phyloP scores from a whole-genome alignment of 495 filamentous ascomycete genomes.

The Pyrenula massariospora region DNA sequence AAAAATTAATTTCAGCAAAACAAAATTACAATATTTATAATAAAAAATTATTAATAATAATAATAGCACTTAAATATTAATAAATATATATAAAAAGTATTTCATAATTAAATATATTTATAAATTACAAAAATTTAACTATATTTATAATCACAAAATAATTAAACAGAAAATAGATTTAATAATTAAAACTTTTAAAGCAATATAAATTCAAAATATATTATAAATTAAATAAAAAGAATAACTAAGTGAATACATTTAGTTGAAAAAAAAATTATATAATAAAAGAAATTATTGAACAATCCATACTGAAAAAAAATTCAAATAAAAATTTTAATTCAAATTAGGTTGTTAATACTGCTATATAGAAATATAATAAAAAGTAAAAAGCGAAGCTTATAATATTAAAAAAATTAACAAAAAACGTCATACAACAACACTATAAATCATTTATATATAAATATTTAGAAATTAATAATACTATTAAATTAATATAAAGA shows the following conservation, averaged over 20 bases:
- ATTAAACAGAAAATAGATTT: not conserved
- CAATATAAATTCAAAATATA: not conserved
- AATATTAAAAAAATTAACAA: no score
- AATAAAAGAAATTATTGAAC: not conserved
- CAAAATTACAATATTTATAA: conserved; percentile 15
- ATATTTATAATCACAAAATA: conserved; percentile 5
- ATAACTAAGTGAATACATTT: not conserved
- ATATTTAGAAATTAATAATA: no score
- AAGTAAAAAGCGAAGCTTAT: no score
- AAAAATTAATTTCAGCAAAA: conserved; percentile 6
- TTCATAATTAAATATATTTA: not conserved
- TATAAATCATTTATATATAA: no score
- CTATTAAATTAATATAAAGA: no score
- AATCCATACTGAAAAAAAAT: not conserved
- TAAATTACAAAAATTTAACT: conserved; percentile 8
- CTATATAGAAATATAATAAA: no score
- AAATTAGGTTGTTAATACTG: no score
- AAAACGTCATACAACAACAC: no score
- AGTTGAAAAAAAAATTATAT: not conserved
- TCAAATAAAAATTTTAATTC: not conserved
- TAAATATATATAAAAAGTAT: conserved; percentile 7
- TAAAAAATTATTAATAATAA: conserved; percentile 11
- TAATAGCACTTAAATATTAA: conserved; percentile 4
- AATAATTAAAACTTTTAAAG: not conserved
- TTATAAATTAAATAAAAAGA: not conserved